Base-by-base conservation (phyloP, 345 rosid genomes). In the Limnanthes douglasii region DNA sequence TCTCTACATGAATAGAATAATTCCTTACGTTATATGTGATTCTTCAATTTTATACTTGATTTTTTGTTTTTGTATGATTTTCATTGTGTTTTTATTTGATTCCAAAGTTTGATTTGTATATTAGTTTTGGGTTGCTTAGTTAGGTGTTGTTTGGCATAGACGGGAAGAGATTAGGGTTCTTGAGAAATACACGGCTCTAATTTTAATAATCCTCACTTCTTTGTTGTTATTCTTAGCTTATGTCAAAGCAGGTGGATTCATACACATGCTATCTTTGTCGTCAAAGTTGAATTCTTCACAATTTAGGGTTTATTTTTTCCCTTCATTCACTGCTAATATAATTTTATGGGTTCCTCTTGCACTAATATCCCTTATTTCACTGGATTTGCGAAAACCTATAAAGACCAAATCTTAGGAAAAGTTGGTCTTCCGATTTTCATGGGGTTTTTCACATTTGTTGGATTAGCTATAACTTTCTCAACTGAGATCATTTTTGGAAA, bases 311-410 rank as follows among this genome's bases (percentile, higher is more conserved):
- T 68, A 83, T 6, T 83, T 88, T 25, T 79, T 76, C 44, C 97
- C 95, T 5, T 83, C 97, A 1, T 58, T 88, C 11, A 83, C 97
- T 1, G 97, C 97, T 6, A 88, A 88, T 56, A 78, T 83, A 39
- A 88, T 93, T 40, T 88, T 88, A 21, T 88, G 97, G 97, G 86
- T 84, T 4, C 76, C 93, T 20, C 46, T 88, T 11, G 93, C 95
- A 8, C 74, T 88, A 88, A 88, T 72, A 79, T 88, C 4, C 95
- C 93, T 0, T 95, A 88, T 59, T 88, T 83, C 30, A 83, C 97
- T 0, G 45, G 97, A 46, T 83, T 61, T 26, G 81, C 95, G 5
- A 73, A 57, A 48, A 60, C 69, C 15, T 95, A 83, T 39, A 68
- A 50, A 7, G 86, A 83, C 47, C 97, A 88, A 42, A 57, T 83